Percentiles rank a stretch among this genome's conserved stretches.
Conservation (phyloP, 2,329 filamentous ascomycete species). For the Aureobasidium sp. region DNA sequence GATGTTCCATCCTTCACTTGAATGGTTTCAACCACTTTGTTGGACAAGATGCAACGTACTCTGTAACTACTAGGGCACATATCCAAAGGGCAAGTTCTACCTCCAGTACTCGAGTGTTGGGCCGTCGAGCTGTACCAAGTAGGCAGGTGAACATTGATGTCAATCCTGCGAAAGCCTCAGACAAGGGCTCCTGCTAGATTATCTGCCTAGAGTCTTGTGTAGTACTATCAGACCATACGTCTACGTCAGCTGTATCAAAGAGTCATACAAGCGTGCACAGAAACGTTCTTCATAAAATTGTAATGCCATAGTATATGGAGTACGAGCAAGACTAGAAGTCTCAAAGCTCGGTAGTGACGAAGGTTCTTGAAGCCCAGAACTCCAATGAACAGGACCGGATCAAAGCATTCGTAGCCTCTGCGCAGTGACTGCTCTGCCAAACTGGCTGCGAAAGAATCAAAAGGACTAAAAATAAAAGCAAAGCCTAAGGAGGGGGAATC, state of each 20-base stretch:
- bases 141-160: background rate
- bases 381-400: background rate
- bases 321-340: background rate
- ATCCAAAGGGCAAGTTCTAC: background rate
- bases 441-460: background rate
- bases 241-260: background rate
- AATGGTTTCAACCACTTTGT: background rate
- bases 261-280: background rate
- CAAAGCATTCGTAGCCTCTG: background rate
- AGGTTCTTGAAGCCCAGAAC: background rate
- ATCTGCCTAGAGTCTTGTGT: background rate
- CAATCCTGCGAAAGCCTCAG: background rate
- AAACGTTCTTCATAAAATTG: background rate
- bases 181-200: background rate
- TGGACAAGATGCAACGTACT: background rate
- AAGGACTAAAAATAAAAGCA: background rate
- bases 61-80: background rate
- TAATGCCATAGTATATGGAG: background rate
- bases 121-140: background rate
- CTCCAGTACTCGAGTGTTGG: too few relatives aligned
- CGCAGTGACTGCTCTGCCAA: background rate
- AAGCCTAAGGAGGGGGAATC: slow-evolving; percentile 11
- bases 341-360: background rate
- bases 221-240: background rate
- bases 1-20: background rate